phyloP scores from a whole-genome alignment of 148 eudicot genomes.

The Polygonum aviculare region DNA sequence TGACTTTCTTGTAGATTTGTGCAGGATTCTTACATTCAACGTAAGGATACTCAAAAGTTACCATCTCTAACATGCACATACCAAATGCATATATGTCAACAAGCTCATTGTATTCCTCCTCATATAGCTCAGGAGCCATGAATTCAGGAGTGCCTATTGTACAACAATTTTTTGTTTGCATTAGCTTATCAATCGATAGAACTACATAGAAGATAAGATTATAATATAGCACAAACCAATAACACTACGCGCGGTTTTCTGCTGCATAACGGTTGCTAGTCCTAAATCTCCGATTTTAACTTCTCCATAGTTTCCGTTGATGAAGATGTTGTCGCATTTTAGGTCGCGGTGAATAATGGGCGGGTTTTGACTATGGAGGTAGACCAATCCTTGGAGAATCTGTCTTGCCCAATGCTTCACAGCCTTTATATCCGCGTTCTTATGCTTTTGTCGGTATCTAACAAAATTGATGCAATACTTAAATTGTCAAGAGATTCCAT shows the following conservation, averaged over 20 bases:
- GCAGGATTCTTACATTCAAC: conserved; percentile 84
- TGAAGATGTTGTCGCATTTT: conserved; percentile 87
- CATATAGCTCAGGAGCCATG: conserved; percentile 95
- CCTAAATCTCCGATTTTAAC: conserved; percentile 91
- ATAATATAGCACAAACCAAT: conserved; percentile 36
- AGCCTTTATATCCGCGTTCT: conserved; percentile 81
- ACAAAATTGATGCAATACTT: background rate
- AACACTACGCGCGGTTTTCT: conserved; percentile 66
- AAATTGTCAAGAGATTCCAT: background rate
- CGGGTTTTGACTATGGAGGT: conserved; percentile 79
- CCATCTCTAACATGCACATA: conserved; percentile 91
- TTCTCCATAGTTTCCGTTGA: conserved; percentile 86
- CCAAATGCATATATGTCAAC: conserved; percentile 90
- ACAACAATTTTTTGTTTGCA: too few relatives aligned
- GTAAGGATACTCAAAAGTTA: conserved; percentile 79
- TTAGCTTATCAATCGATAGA: too few relatives aligned
- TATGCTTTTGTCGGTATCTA: conserved; percentile 77
- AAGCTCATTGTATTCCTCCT: conserved; percentile 80
- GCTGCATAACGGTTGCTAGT: conserved; percentile 74
- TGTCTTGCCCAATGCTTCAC: conserved; percentile 94
- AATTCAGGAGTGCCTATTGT: conserved; percentile 74
- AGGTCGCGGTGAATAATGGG: conserved; percentile 77
- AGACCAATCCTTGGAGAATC: conserved; percentile 68
- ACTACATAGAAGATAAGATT: too few relatives aligned
- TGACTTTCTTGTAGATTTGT: conserved; percentile 77